These are phyloP conservation scores for Diaporthe nobilis DNA, from an alignment of 2,329 filamentous ascomycete genomes.

Conservation along the genomic window DNA sequence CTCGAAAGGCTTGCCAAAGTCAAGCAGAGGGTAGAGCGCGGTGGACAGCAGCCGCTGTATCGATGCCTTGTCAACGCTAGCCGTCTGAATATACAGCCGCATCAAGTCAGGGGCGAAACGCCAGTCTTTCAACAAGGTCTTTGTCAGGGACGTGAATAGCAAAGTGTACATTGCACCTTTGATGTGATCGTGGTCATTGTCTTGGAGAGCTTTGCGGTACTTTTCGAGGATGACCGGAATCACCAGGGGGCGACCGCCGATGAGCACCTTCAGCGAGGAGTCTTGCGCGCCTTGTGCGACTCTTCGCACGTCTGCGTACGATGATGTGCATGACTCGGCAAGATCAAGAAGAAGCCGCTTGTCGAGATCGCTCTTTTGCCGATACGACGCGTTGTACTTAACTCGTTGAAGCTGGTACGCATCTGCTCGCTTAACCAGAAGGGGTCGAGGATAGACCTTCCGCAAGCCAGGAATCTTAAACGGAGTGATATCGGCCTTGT, in stretches of 20 bases:
- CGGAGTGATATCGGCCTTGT: conserved; percentile 87
- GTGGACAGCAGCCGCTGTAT: conserved; percentile 90
- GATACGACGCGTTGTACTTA: conserved; percentile 90
- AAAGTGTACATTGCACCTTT: conserved; percentile 95
- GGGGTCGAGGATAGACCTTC: conserved; percentile 91
- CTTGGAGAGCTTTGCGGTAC: conserved; percentile 82
- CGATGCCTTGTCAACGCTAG: conserved; percentile 91
- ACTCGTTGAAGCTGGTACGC: conserved; percentile 95
- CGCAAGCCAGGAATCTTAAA: conserved; percentile 95
- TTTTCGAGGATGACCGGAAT: conserved; percentile 88
- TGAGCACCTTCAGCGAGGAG: conserved; percentile 91
- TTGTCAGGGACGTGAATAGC: conserved; percentile 88
- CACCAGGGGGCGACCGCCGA: conserved; percentile 88
- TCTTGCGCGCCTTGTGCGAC: conserved; percentile 94
- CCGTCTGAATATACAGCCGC: conserved; percentile 89
- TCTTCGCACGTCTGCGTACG: conserved; percentile 95
- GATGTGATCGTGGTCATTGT: conserved; percentile 89
- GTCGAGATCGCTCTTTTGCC: conserved; percentile 91
- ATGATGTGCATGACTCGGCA: conserved; percentile 88
- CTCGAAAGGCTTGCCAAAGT: conserved; percentile 92
- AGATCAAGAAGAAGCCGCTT: conserved; percentile 87
- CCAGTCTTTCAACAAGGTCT: conserved; percentile 93
- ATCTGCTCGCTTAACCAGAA: conserved; percentile 93
- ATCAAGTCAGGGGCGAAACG: conserved; percentile 93
- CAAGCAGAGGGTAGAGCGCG: conserved; percentile 87